Percentiles rank a stretch among this genome's conserved stretches.
Conservation (phyloP, 2,329 filamentous ascomycete genomes). For the Zalaria obscura region DNA sequence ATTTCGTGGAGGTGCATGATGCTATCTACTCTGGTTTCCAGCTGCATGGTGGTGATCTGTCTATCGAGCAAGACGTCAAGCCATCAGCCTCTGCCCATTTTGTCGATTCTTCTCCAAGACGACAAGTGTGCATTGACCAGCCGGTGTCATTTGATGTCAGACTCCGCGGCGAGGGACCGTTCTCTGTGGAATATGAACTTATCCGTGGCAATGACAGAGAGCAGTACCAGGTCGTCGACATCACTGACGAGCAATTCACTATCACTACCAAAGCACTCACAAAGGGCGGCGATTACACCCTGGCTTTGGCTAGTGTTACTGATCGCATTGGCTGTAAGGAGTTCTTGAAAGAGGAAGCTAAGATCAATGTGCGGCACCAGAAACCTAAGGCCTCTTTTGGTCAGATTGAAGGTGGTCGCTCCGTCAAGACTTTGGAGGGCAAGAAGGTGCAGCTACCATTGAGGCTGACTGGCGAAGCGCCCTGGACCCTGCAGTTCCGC, state of each 20-base stretch:
- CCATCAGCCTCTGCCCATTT: slow-evolving; percentile 70
- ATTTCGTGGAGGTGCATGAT: slow-evolving; percentile 70
- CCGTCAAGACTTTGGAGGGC: slow-evolving; percentile 62
- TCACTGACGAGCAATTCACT: slow-evolving; percentile 48
- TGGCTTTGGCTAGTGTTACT: slow-evolving; percentile 73
- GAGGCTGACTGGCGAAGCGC: slow-evolving; percentile 69
- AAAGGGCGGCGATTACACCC: slow-evolving; percentile 78
- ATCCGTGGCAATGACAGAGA: slow-evolving; percentile 77
- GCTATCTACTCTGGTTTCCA: slow-evolving; percentile 58
- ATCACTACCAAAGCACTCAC: slow-evolving; percentile 63
- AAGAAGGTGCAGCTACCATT: slow-evolving; percentile 63
- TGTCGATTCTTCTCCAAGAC: slow-evolving; percentile 41
- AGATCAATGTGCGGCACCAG: slow-evolving; percentile 76
- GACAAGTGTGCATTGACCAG: slow-evolving; percentile 71
- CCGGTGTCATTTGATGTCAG: slow-evolving; percentile 59
- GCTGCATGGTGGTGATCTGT: slow-evolving; percentile 45
- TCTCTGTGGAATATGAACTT: slow-evolving; percentile 82
- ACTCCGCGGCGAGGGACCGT: slow-evolving; percentile 72
- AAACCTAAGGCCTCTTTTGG: slow-evolving; percentile 79
- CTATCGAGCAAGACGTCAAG: slow-evolving; percentile 80
- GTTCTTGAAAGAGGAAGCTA: slow-evolving; percentile 69
- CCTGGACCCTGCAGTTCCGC: slow-evolving; percentile 68
- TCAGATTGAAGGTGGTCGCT: slow-evolving; percentile 65
- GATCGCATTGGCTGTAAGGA: slow-evolving; percentile 80
- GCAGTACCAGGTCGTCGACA: slow-evolving; percentile 49